phyloP scores from a whole-genome alignment of 805 yeast species.

The Schwanniomyces yamadae region DNA sequence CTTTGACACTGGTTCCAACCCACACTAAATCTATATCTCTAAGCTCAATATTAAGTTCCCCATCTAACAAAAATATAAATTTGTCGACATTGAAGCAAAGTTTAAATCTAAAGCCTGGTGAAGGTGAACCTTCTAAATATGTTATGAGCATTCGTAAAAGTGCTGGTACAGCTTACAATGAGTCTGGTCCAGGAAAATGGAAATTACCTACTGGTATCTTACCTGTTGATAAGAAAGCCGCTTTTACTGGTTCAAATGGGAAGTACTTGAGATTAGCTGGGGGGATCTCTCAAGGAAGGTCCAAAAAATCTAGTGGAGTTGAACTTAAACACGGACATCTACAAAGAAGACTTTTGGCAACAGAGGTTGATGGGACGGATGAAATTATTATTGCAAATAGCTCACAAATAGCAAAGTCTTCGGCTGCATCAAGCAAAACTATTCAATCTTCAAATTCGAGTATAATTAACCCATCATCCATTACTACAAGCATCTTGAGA shows the following conservation, averaged over 20 bases:
- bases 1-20: too few species aligned
- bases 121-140: slow-evolving; percentile 52
- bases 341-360: slow-evolving; percentile 66
- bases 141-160: slow-evolving; percentile 43
- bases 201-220: slow-evolving; percentile 56
- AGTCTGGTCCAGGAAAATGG: slow-evolving; percentile 46
- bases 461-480: slow-evolving; percentile 11
- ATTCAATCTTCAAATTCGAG: slow-evolving; percentile 12
- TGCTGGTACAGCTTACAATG: slow-evolving; percentile 50
- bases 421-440: slow-evolving; percentile 10
- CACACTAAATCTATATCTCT: slow-evolving; percentile 29
- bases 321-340: slow-evolving; percentile 63
- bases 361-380: slow-evolving; percentile 71
- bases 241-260: slow-evolving; percentile 22
- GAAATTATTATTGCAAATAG: slow-evolving; percentile 11
- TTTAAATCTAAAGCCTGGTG: slow-evolving; percentile 41
- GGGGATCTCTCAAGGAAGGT: slow-evolving; percentile 22
- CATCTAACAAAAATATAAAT: slow-evolving; percentile 35
- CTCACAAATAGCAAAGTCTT: slow-evolving; percentile 8
- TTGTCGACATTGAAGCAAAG: slow-evolving; percentile 37
- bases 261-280: slow-evolving; percentile 28
- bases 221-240: slow-evolving; percentile 39
- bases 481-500: slow-evolving; percentile 15
- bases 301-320: slow-evolving; percentile 42
- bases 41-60: slow-evolving; percentile 35